phyloP scores from a whole-genome alignment of 108 stramenopile species.

The Cylindrotheca closterium region DNA sequence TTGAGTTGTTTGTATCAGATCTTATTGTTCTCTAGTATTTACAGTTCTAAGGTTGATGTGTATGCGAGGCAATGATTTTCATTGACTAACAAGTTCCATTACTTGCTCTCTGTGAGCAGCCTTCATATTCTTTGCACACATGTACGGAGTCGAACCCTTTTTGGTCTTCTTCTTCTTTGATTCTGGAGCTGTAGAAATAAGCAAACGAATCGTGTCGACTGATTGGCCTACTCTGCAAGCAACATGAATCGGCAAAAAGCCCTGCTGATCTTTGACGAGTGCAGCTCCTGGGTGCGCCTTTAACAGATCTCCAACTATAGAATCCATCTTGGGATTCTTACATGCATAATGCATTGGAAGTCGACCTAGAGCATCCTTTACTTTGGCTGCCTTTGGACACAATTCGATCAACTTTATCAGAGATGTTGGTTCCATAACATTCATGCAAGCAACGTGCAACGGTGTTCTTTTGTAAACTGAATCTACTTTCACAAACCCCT shows the following conservation, averaged over 20 bases:
- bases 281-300: slow-evolving; percentile 8
- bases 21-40: no score
- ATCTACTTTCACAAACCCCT: not conserved
- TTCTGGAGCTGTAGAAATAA: slow-evolving; percentile 16
- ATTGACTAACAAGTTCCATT: slow-evolving; percentile 4
- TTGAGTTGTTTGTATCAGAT: no score
- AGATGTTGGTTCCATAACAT: not conserved
- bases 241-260: slow-evolving; percentile 24
- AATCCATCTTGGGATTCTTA: not conserved
- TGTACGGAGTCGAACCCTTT: slow-evolving; percentile 17
- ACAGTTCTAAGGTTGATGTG: not conserved
- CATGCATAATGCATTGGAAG: slow-evolving; percentile 21
- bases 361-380: slow-evolving; percentile 7
- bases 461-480: slow-evolving; percentile 7
- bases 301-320: slow-evolving; percentile 1
- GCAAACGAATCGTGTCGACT: slow-evolving; percentile 10
- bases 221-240: slow-evolving; percentile 15
- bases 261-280: slow-evolving; percentile 1
- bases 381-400: not conserved
- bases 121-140: slow-evolving; percentile 9
- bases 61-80: not conserved
- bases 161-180: slow-evolving; percentile 4
- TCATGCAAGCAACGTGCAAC: slow-evolving; percentile 14
- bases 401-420: slow-evolving; percentile 1
- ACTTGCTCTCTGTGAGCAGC: not conserved